phyloP scores from a whole-genome alignment of 2,329 filamentous ascomycete genomes.

The Penicillium aurantiogriseum region DNA sequence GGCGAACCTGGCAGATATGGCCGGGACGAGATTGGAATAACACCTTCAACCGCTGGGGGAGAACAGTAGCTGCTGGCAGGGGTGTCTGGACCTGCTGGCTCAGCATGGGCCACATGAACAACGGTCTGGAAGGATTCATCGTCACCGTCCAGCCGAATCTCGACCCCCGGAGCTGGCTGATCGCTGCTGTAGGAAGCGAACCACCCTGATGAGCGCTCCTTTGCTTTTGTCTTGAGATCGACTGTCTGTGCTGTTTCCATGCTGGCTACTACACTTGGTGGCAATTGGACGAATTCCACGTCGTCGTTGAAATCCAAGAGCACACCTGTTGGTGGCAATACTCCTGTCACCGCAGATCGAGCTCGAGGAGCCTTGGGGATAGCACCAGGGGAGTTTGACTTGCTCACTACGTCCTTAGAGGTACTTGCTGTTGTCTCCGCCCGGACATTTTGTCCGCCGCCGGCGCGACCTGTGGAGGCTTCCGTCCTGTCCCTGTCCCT shows the following conservation, averaged over 20 bases:
- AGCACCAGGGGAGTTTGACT: too few relatives aligned
- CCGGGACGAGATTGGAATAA: not conserved
- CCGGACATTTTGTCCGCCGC: not conserved
- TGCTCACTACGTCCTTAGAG: not conserved
- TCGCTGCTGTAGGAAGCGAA: not conserved
- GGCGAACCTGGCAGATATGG: not conserved
- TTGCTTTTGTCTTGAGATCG: not conserved
- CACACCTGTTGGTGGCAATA: not conserved
- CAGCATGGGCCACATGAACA: too few relatives aligned
- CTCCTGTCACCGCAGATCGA: not conserved
- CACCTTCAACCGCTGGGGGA: not conserved
- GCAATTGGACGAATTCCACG: not conserved
- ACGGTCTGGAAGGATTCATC: not conserved
- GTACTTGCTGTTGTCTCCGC: not conserved
- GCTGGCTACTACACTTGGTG: not conserved
- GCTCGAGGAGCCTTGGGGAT: too few relatives aligned
- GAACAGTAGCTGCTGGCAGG: too few relatives aligned
- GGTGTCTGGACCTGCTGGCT: not conserved
- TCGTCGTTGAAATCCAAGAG: not conserved
- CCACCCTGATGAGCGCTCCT: not conserved
- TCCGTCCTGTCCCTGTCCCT: not conserved
- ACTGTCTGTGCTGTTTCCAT: not conserved
- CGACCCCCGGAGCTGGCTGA: not conserved
- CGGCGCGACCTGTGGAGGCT: not conserved
- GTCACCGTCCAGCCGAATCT: not conserved